A percentile compares a stretch with the other conserved stretches of the same genome.
These are phyloP conservation scores for Ophiostoma angusticollis DNA, from an alignment of 2,329 filamentous ascomycete genomes.

Conservation along the genomic window DNA sequence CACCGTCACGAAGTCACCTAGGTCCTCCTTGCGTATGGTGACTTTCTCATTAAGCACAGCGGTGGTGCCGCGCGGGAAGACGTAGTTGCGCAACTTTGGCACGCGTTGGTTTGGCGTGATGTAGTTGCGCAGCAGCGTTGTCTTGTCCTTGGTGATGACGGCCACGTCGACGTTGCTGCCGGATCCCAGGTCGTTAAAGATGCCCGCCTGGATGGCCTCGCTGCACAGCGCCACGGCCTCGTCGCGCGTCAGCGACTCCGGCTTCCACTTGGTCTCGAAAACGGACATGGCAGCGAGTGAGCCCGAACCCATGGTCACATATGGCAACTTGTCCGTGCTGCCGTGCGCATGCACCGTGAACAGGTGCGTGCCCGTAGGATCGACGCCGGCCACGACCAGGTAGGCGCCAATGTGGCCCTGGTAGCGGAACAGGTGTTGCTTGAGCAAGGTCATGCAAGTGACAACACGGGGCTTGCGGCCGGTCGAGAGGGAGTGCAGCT, in stretches of 20 bases:
- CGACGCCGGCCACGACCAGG: conserved; percentile 90
- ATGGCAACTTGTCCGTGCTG: conserved; percentile 95
- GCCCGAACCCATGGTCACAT: conserved; percentile 97
- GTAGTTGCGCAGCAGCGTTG: conserved; percentile 82
- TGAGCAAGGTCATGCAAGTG: conserved; percentile 98
- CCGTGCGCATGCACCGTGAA: conserved; percentile 99
- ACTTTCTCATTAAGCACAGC: conserved; percentile 93
- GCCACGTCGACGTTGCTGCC: conserved; percentile 96
- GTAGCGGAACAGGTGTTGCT: conserved; percentile 98
- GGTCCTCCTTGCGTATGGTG: conserved; percentile 73
- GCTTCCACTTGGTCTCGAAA: conserved; percentile 93
- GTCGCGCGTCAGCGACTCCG: conserved; percentile 53
- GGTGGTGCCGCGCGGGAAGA: conserved; percentile 83
- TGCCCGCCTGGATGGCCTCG: conserved; percentile 87
- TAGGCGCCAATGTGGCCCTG: conserved; percentile 97
- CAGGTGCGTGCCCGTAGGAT: conserved; percentile 86
- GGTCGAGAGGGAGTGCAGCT: conserved; percentile 91
- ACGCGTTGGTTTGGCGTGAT: conserved; percentile 85
- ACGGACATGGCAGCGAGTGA: conserved; percentile 95
- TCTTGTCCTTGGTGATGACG: conserved; percentile 91
- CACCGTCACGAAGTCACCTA: conserved; percentile 86
- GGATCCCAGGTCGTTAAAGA: conserved; percentile 96
- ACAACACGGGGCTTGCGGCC: conserved; percentile 94
- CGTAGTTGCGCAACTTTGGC: conserved; percentile 86
- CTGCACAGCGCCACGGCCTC: conserved; percentile 72